Percentiles rank a stretch among this genome's conserved stretches.
phyloP scores from a whole-genome alignment of 2,329 filamentous ascomycete species.

The Sporothrix sp. region DNA sequence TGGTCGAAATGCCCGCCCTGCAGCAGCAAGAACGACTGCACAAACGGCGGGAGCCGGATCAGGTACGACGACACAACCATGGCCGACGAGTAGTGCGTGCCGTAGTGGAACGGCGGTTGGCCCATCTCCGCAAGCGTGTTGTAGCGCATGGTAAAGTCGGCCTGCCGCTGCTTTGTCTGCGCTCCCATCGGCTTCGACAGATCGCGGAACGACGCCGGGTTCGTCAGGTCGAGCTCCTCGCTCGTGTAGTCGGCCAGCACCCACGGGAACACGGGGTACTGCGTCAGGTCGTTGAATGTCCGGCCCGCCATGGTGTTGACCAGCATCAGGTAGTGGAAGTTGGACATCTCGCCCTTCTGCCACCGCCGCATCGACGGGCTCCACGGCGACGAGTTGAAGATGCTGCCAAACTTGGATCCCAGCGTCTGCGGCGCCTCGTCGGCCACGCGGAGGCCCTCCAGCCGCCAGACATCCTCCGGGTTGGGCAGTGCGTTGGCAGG shows the following conservation, averaged over 20 bases:
- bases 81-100: conserved; percentile 95
- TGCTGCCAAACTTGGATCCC: conserved; percentile 81
- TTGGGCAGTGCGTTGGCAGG: conserved; percentile 59
- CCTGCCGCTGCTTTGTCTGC: conserved; percentile 65
- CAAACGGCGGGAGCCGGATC: conserved; percentile 89
- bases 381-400: conserved; percentile 75
- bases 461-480: conserved; percentile 81
- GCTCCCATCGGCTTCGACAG: conserved; percentile 94
- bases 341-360: conserved; percentile 91
- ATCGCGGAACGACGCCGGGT: conserved; percentile 81
- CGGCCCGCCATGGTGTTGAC: conserved; percentile 95
- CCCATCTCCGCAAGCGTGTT: conserved; percentile 84
- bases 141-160: conserved; percentile 75
- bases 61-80: conserved; percentile 98
- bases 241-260: conserved; percentile 92
- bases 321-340: conserved; percentile 98
- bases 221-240: conserved; percentile 75
- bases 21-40: conserved; percentile 85
- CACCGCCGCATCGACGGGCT: conserved; percentile 82
- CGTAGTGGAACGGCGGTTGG: conserved; percentile 90
- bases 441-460: conserved; percentile 67
- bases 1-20: conserved; percentile 97
- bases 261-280: conserved; percentile 98
- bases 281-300: conserved; percentile 95
- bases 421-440: conserved; percentile 54